These are phyloP conservation scores for Violaceomyces palustris DNA, from an alignment of 1,284 basidiomycete species.

Conservation along the genomic window DNA sequence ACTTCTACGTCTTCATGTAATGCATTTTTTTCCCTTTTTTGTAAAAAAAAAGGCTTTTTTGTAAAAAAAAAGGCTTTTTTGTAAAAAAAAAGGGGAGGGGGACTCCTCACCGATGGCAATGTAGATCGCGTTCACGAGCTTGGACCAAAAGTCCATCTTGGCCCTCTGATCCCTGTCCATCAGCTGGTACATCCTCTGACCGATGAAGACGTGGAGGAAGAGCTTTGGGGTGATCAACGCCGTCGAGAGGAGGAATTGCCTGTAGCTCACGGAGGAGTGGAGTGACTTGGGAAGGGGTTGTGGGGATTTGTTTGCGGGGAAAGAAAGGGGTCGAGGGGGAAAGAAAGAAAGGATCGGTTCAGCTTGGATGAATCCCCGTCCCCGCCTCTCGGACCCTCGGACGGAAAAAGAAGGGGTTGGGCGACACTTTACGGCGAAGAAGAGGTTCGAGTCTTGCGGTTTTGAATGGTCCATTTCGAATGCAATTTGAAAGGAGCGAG, in stretches of 20 bases:
- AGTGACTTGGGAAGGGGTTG: slow-evolving; percentile 7
- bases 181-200: slow-evolving; percentile 37
- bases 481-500: not conserved
- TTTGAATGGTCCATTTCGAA: no score
- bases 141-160: slow-evolving; percentile 19
- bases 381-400: no score
- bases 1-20: no score
- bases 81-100: no score
- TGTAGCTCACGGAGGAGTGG: slow-evolving; percentile 25
- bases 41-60: no score
- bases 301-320: no score
- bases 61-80: no score
- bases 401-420: not conserved
- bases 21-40: no score
- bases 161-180: slow-evolving; percentile 32
- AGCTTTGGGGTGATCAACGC: slow-evolving; percentile 43
- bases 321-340: no score
- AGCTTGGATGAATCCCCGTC: no score
- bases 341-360: no score
- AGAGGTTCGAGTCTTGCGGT: slow-evolving; percentile 31
- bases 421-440: slow-evolving; percentile 14
- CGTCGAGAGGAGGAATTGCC: slow-evolving; percentile 38
- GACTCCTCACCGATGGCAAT: slow-evolving; percentile 22
- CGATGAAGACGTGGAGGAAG: slow-evolving; percentile 46
- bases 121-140: slow-evolving; percentile 24